Percentiles rank a stretch among this genome's conserved stretches.
phyloP scores from a whole-genome alignment of 2,329 filamentous ascomycete species.

The Fusarium transvaalense region DNA sequence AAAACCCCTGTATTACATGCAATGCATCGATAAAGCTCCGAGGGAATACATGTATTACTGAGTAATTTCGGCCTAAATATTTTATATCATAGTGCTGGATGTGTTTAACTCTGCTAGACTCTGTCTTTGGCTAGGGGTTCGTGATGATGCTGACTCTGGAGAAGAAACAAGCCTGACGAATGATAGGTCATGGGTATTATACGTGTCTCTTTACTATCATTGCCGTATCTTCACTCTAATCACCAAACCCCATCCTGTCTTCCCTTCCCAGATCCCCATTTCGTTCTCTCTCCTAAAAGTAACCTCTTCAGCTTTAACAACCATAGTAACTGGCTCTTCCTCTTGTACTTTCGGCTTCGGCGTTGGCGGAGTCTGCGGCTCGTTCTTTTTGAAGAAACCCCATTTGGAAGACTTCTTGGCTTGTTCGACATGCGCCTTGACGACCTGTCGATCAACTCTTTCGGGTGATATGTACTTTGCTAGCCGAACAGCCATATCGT shows the following conservation, averaged over 20 bases:
- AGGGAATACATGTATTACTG: neutral
- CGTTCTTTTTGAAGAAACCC: slow-evolving; percentile 50
- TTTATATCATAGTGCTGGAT: neutral
- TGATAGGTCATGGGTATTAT: too few relatives aligned
- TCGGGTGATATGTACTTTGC: slow-evolving; percentile 59
- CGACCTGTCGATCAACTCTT: slow-evolving; percentile 45
- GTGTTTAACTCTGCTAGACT: neutral
- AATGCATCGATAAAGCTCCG: neutral
- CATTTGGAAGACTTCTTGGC: slow-evolving; percentile 53
- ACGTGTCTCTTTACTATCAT: neutral
- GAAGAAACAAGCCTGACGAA: neutral
- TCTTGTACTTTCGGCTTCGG: slow-evolving; percentile 1
- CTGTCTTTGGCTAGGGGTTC: neutral
- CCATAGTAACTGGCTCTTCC: slow-evolving; percentile 55
- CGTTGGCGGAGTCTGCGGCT: slow-evolving; percentile 29
- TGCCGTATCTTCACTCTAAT: slow-evolving; percentile 53
- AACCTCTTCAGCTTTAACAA: slow-evolving; percentile 60
- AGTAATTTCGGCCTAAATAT: neutral
- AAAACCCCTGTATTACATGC: neutral
- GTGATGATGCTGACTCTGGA: neutral
- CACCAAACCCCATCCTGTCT: slow-evolving; percentile 64
- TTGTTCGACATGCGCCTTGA: slow-evolving; percentile 51
- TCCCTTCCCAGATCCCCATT: slow-evolving; percentile 65
- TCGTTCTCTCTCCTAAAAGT: slow-evolving; percentile 65
- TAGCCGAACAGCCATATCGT: slow-evolving; percentile 60